A percentile compares a stretch with the other conserved stretches of the same genome.
phyloP scores from a whole-genome alignment of 2,329 filamentous ascomycete species.

The Xylariales sp. region DNA sequence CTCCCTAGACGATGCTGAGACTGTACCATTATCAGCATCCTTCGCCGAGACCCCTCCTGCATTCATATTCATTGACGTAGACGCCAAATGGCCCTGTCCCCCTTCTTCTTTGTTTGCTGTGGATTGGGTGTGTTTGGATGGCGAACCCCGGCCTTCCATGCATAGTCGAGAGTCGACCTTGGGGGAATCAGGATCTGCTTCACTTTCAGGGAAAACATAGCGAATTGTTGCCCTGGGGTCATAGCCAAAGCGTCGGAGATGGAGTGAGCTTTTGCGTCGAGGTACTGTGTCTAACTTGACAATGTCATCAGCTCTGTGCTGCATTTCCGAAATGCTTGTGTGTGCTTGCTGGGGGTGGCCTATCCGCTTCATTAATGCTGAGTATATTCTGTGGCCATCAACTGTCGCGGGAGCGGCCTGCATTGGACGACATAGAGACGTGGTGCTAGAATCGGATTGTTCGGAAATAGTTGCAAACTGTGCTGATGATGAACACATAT shows the following conservation, averaged over 20 bases:
- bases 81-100: constrained; percentile 17
- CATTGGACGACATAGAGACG: constrained; percentile 30
- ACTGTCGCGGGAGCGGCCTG: constrained; percentile 49
- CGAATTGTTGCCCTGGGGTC: constrained; percentile 44
- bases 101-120: background rate
- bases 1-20: constrained; percentile 20
- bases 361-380: constrained; percentile 70
- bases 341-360: constrained; percentile 52
- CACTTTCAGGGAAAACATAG: constrained; percentile 42
- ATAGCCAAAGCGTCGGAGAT: constrained; percentile 8
- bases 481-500: constrained; percentile 56
- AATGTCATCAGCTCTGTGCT: constrained; percentile 38
- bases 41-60: constrained; percentile 2
- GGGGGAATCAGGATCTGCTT: constrained; percentile 36
- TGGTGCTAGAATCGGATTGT: constrained; percentile 39
- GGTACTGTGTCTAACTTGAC: constrained; percentile 37
- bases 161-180: constrained; percentile 23
- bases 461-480: constrained; percentile 44
- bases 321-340: constrained; percentile 37
- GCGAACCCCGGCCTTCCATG: background rate
- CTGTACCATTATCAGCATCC: background rate
- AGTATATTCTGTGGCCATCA: constrained; percentile 71
- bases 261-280: constrained; percentile 40
- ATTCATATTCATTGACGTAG: constrained; percentile 11
- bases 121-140: background rate